These are phyloP conservation scores for Xylariaceae sp. DNA, from an alignment of 2,329 filamentous ascomycete species.

Conservation along the genomic window DNA sequence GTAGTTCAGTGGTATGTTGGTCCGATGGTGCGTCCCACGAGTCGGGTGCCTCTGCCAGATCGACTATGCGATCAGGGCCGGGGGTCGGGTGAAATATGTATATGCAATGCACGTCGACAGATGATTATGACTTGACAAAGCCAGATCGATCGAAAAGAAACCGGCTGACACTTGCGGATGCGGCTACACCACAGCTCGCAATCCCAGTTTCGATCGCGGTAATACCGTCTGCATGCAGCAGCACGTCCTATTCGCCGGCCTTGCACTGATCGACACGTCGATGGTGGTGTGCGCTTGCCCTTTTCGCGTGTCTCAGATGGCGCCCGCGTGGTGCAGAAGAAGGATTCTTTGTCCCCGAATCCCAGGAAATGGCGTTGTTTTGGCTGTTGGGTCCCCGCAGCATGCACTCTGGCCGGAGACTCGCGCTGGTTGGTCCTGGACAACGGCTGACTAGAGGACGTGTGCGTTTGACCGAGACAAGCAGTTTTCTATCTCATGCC, in stretches of 20 bases:
- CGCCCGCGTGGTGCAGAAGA: slow-evolving; percentile 10
- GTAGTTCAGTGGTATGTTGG: too few species aligned
- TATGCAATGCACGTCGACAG: too few species aligned
- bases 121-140: too few species aligned
- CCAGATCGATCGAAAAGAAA: too few species aligned
- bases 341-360: slow-evolving; percentile 7
- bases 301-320: slow-evolving; percentile 14
- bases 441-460: background rate
- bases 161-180: background rate
- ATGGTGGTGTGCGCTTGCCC: background rate
- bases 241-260: slow-evolving; percentile 2
- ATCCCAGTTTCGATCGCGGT: slow-evolving; percentile 2
- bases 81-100: too few species aligned
- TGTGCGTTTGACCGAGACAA: too few species aligned
- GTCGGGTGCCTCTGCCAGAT: too few species aligned
- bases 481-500: too few species aligned
- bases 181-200: slow-evolving; percentile 8
- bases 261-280: slow-evolving; percentile 1
- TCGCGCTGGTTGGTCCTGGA: background rate
- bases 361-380: slow-evolving; percentile 4
- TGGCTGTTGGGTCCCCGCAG: background rate
- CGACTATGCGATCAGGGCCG: too few species aligned
- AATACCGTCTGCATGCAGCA: slow-evolving; percentile 4
- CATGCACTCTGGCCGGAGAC: background rate
- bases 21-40: too few species aligned